These are phyloP conservation scores for Fusarium decemcellulare DNA, from an alignment of 2,329 filamentous ascomycete species.

Conservation along the genomic window DNA sequence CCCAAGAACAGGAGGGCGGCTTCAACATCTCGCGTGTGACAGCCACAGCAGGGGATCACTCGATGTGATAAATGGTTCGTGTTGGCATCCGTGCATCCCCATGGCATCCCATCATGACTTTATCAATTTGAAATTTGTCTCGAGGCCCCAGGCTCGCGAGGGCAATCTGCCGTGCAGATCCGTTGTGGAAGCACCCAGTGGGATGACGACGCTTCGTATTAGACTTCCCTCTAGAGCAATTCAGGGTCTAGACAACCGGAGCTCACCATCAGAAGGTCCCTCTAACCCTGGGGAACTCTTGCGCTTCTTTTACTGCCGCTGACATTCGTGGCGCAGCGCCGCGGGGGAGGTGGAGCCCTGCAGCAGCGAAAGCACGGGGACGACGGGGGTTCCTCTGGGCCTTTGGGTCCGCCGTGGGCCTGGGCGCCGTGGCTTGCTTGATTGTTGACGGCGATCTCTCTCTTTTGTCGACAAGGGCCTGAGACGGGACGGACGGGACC, in stretches of 20 bases:
- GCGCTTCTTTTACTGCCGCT: constrained; percentile 20
- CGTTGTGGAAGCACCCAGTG: background rate
- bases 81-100: constrained; percentile 5
- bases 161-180: too few relatives aligned
- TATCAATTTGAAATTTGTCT: background rate
- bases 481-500: constrained; percentile 27
- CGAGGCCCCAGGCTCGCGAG: too few relatives aligned
- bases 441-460: constrained; percentile 27
- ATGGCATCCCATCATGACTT: background rate
- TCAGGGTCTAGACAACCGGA: constrained; percentile 21
- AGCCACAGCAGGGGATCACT: constrained; percentile 13
- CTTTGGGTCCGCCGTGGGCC: constrained; percentile 1
- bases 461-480: constrained; percentile 11
- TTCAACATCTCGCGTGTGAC: background rate
- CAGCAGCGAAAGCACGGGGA: constrained; percentile 24
- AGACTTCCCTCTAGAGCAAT: background rate
- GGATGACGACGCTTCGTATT: constrained; percentile 4
- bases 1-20: background rate
- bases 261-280: constrained; percentile 10
- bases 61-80: constrained; percentile 4
- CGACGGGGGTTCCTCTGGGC: constrained; percentile 18
- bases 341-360: constrained; percentile 32
- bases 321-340: constrained; percentile 43
- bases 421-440: background rate
- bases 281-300: constrained; percentile 14